Evolutionary conservation across 495 filamentous ascomycete genomes (phyloP), one percentile per base, ranked within the genome.

Genomic region (Podospora australis): DNA sequence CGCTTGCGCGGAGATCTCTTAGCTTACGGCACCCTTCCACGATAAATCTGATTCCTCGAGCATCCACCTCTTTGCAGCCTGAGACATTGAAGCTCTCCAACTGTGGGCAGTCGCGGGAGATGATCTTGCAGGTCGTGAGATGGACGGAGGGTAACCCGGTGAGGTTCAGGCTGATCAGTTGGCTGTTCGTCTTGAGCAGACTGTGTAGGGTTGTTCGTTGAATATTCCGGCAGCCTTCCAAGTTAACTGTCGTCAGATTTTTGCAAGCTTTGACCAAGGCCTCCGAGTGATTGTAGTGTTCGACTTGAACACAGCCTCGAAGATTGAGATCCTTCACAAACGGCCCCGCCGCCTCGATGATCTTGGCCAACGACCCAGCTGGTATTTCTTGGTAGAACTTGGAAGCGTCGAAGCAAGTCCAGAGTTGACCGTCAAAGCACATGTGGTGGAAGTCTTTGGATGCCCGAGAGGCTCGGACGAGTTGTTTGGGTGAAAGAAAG

Each of bases 361-460:
- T 87, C 62, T 86, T 90, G 35, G 88, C 79, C 10, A 98, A 70
- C 6, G 86, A 83, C 48, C 84, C 82, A 7, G 86, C 86, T 0
- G 92, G 81, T 47, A 98, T 96, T 32, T 86, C 79, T 39, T 75
- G 76, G 60, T 98, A 98, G 64, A 88, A 97, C 24, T 84, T 81
- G 0, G 90, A 80, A 0, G 88, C 84, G 60, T 97, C 89, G 34
- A 97, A 74, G 39, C 75, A 78, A 0, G 78, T 78, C 92, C 92
- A 98, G 14, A 98, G 69, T 66, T 98, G 92, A 6, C 92, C 92
- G 63, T 98, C 92, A 53, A 88, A 95, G 68, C 91, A 96, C 72
- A 89, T 84, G 25, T 76, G 69, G 63, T 96, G 73, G 77, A 92
- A 97, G 13, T 75, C 62, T 57, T 80, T 88, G 57, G 81, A 89